Base-by-base conservation (phyloP, 768 basidiomycete genomes). In the Paxillus rubicundulus region DNA sequence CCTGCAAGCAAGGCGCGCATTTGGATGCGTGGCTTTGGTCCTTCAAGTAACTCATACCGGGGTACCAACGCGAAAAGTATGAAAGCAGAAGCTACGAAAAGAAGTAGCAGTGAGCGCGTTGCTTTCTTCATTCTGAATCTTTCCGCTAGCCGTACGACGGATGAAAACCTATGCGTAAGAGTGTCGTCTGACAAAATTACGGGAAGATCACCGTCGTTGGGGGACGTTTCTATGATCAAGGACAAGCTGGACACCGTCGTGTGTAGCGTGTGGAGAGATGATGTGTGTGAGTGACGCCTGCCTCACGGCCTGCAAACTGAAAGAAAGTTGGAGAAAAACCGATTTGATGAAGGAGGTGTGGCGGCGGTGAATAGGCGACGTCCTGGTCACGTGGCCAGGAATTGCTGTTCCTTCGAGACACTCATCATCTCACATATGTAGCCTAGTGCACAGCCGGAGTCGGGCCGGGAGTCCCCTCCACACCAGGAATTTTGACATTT, bases 41-140 rank as follows among this genome's bases (percentile, higher is more conserved):
- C 52, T 42, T 54, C 46, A 28, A 66, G 54, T 41, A 53, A 54
- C 33, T 61, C 54, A 27, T 58, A 42, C 21, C 34, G 66, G 51
- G 56, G 68, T 40, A 58, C 64, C 42, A 61, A 47, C 14, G 58
- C 56, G 34, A 61, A 65, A 47, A 67, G 54, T 14, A 71, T 50
- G 37, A 67, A 36, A 39, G 61, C 63, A 30, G 64, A 65, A 21
- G 66, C 59, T 6, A 63, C 50, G 33, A 62, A 44, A 28, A 67
- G 60, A 20, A 75, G 45, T 27, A 71, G 45, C 28, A 74, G 57
- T 36, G 61, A 54, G 16, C 54, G 59, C 24, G 47, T 53, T 49
- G 57, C 40, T 40, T 56, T 55, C 51, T 65, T 61, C 62, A 67
- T 62, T 53, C 55, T 60, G 55, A 49, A 42, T 50, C 54, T 51